Evolutionary conservation across 1,284 basidiomycete species (phyloP), one percentile per base, ranked within the genome.

Genomic region (Phaffia rhodozyma): DNA sequence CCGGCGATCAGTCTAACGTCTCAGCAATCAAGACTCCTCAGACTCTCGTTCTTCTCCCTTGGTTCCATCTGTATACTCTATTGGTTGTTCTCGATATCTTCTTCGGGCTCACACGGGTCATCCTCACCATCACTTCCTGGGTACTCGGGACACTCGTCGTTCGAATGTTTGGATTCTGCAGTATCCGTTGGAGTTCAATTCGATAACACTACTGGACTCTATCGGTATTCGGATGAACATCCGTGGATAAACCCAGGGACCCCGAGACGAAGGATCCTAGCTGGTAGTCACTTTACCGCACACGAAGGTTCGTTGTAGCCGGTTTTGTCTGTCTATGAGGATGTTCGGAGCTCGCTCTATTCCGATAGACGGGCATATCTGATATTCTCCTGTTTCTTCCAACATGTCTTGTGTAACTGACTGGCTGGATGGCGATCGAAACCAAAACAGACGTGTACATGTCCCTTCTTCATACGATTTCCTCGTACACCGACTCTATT

Each of bases 1-100:
- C 38, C 38, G 38, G 38, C 38, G 38, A 43, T 64, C 29, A 47
- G 58, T n/a, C 20, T 64, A 23, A 64, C 51, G 11, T 30, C 57
- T 2, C 62, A 64, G 16, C 62, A 64, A 29, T 43, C 52, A 48
- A 58, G 62, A 16, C 20, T 65, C 18, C 54, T 58, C 5, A 59
- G 63, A 25, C 47, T 65, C 7, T 54, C 59, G 13, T 30, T 65
- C 47, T 57, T 65, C 55, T 65, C 63, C 16, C 38, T 61, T 30
- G 63, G 63, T 9, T 61, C 63, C 3, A n/a, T 47, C 32, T 23
- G 38, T 50, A 61, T 65, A 55, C 58, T 65, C 60, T 61, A 61
- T 55, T 18, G 59, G 18, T 55, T 64, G 52, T 64, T 64, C 56
- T 23, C 51, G 23, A 32, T 65, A 43, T 55, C 60, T 16, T 30